Evolutionary conservation across 2,329 filamentous ascomycete genomes (phyloP).

Genomic region (Lasiodiplodia citricola): DNA sequence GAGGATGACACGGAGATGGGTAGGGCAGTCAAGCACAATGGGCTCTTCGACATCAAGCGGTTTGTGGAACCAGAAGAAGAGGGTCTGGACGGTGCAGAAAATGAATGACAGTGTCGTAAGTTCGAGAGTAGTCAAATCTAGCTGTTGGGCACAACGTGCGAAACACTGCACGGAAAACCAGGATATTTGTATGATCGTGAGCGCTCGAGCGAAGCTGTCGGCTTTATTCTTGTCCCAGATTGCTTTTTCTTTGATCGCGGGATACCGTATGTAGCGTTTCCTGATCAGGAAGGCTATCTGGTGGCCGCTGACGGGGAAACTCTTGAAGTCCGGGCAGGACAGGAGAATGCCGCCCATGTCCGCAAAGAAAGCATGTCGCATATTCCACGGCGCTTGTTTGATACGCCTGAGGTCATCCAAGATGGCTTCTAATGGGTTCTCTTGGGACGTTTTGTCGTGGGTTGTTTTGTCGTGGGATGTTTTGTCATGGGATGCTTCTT

Average conservation of each 20-base stretch:
- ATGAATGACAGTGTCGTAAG: conserved; percentile 46
- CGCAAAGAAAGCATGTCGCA: conserved; percentile 35
- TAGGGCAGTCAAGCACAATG: conserved; percentile 14
- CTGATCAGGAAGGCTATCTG: conserved; percentile 29
- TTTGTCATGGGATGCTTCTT: neutral
- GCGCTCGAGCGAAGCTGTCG: conserved; percentile 27
- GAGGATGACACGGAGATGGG: conserved; percentile 6
- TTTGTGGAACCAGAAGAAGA: conserved; percentile 46
- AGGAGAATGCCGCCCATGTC: conserved; percentile 35
- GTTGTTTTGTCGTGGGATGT: neutral
- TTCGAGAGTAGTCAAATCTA: conserved; percentile 44
- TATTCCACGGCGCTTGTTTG: conserved; percentile 28
- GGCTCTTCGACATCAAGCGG: conserved; percentile 38
- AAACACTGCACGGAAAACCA: conserved; percentile 29
- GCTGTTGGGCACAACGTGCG: conserved; percentile 32
- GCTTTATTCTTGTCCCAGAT: conserved; percentile 30
- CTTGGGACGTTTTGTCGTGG: neutral
- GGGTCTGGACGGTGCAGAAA: conserved; percentile 42
- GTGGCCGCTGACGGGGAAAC: conserved; percentile 31
- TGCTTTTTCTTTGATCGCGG: conserved; percentile 34
- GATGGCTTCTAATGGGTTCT: too few relatives aligned
- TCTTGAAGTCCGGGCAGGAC: conserved; percentile 24
- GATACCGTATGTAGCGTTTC: conserved; percentile 30
- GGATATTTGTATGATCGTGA: conserved; percentile 28
- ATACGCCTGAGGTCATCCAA: neutral